These are phyloP conservation scores for Pichia kluyveri DNA, from an alignment of 805 yeast species.

Conservation along the genomic window DNA sequence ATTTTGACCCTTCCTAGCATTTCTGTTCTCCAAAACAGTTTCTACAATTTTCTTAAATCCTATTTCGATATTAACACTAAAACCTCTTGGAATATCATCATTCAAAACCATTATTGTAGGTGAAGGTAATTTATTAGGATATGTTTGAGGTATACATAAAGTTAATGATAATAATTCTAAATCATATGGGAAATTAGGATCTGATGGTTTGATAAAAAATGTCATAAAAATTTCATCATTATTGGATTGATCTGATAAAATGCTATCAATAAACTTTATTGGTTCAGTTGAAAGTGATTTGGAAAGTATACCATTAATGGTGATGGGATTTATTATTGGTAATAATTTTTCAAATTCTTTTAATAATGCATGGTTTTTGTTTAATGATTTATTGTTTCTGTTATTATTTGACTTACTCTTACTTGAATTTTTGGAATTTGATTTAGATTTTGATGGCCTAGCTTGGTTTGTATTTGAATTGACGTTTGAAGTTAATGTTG, in stretches of 20 bases:
- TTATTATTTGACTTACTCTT: not conserved
- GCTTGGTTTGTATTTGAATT: too few relatives aligned
- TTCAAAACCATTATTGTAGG: conserved; percentile 53
- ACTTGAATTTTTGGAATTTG: not conserved
- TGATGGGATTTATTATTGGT: conserved; percentile 10
- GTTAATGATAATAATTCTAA: conserved; percentile 43
- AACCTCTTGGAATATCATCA: conserved; percentile 63
- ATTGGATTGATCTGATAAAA: conserved; percentile 10
- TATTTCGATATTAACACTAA: conserved; percentile 52
- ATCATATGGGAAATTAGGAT: conserved; percentile 68
- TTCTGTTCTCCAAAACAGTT: conserved; percentile 28
- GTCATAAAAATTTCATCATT: conserved; percentile 30
- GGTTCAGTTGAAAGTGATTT: conserved; percentile 13
- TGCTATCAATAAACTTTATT: conserved; percentile 12
- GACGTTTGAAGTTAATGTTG: too few relatives aligned
- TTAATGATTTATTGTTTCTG: not conserved
- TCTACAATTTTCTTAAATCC: conserved; percentile 46
- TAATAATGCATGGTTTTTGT: conserved; percentile 6
- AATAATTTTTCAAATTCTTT: conserved; percentile 18
- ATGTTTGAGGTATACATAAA: conserved; percentile 44
- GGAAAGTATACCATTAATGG: conserved; percentile 24
- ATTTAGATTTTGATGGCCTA: too few relatives aligned
- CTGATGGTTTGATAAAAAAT: conserved; percentile 45
- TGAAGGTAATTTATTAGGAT: conserved; percentile 34
- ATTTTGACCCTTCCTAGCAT: conserved; percentile 10